phyloP scores from a whole-genome alignment of 306 rosid species.

The Prunus persica region Prunus_persica_NCBIv2 NC_034013.1:3523001-3523500 shows the following conservation, averaged over 20 bases:
- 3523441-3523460: no score
- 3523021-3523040: conserved; percentile 2
- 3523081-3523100: conserved; percentile 61
- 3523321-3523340: no score
- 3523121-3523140: conserved; percentile 23
- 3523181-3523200: conserved; percentile 15
- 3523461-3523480: no score
- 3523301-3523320: background rate
- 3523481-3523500: no score
- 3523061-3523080: conserved; percentile 37
- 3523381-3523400: no score
- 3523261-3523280: conserved; percentile 20
- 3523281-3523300: background rate
- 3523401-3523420: no score
- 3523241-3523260: background rate
- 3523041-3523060: conserved; percentile 29
- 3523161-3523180: conserved; percentile 28
- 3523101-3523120: conserved; percentile 47
- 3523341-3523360: no score
- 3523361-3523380: no score
- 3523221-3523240: background rate
- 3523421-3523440: no score
- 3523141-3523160: conserved; percentile 23
- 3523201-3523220: conserved; percentile 34
- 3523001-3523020: conserved; percentile 5